phyloP scores from a whole-genome alignment of 768 basidiomycete genomes.

The Cyclocybe aegerita region DNA sequence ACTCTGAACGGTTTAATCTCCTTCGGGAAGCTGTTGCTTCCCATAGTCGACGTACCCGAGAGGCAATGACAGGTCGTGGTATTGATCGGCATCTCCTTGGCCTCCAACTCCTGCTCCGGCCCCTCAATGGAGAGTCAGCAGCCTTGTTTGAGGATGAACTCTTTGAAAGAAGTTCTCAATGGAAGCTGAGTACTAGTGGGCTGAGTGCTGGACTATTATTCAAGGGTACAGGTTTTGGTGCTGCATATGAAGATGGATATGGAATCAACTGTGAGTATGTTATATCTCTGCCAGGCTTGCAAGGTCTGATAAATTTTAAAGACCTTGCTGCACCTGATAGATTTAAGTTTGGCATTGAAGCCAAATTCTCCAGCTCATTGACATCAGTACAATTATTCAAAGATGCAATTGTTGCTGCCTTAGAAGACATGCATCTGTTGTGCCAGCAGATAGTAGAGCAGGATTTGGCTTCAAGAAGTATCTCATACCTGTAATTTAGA shows the following conservation, averaged over 20 bases:
- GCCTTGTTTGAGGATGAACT: conserved; percentile 76
- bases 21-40: conserved; percentile 68
- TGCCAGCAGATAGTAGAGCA: conserved; percentile 29
- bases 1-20: conserved; percentile 38
- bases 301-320: conserved; percentile 23
- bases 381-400: conserved; percentile 78
- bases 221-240: conserved; percentile 89
- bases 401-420: conserved; percentile 53
- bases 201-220: conserved; percentile 85
- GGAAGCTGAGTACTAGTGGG: conserved; percentile 90
- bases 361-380: conserved; percentile 65
- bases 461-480: too few species aligned
- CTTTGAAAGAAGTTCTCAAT: conserved; percentile 72
- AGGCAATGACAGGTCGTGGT: conserved; percentile 79
- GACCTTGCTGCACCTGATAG: conserved; percentile 78
- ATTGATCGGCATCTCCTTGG: conserved; percentile 93
- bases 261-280: conserved; percentile 83
- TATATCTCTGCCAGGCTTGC: background rate
- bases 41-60: conserved; percentile 71
- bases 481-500: too few species aligned
- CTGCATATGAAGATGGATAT: conserved; percentile 82
- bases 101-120: conserved; percentile 61
- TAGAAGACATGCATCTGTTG: conserved; percentile 68
- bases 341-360: conserved; percentile 93
- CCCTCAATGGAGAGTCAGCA: conserved; percentile 52